Percentiles rank a stretch among this genome's conserved stretches.
These are phyloP conservation scores for Dactylonectria estremocensis DNA, from an alignment of 2,329 filamentous ascomycete species.

Conservation along the genomic window DNA sequence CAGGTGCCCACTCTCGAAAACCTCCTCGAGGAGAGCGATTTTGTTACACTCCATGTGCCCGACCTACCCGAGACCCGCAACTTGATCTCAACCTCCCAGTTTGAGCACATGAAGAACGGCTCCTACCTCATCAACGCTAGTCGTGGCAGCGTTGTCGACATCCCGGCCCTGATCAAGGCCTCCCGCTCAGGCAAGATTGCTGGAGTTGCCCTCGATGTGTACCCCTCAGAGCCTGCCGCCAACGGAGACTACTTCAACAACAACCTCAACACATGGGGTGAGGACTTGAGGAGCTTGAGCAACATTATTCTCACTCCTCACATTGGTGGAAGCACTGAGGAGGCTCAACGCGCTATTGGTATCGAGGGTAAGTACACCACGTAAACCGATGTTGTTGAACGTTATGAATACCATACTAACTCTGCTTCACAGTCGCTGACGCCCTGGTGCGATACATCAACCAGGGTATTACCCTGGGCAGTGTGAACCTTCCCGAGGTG, in stretches of 20 bases:
- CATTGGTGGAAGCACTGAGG: constrained; percentile 97
- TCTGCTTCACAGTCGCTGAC: constrained; percentile 74
- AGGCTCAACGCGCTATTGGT: constrained; percentile 96
- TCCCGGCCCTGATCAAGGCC: constrained; percentile 89
- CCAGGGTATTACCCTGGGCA: constrained; percentile 90
- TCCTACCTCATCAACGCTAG: constrained; percentile 97
- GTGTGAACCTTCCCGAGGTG: constrained; percentile 98
- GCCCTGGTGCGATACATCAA: constrained; percentile 96
- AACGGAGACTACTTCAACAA: constrained; percentile 97
- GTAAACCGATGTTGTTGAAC: background rate
- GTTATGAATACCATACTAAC: constrained; percentile 32
- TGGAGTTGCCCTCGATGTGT: constrained; percentile 96
- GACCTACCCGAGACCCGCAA: constrained; percentile 93
- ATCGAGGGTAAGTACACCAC: constrained; percentile 74
- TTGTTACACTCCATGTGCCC: constrained; percentile 94
- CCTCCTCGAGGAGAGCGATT: constrained; percentile 86
- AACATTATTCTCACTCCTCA: constrained; percentile 97
- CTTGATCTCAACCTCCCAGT: constrained; percentile 86
- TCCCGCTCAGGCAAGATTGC: constrained; percentile 90
- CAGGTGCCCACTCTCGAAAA: constrained; percentile 85
- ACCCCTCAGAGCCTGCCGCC: constrained; percentile 91
- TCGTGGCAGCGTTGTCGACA: constrained; percentile 93
- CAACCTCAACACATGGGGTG: constrained; percentile 85
- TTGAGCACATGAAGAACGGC: constrained; percentile 92
- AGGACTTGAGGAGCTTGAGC: constrained; percentile 86